phyloP scores from a whole-genome alignment of 2,329 filamentous ascomycete genomes.

The Paecilomyces sp. region DNA sequence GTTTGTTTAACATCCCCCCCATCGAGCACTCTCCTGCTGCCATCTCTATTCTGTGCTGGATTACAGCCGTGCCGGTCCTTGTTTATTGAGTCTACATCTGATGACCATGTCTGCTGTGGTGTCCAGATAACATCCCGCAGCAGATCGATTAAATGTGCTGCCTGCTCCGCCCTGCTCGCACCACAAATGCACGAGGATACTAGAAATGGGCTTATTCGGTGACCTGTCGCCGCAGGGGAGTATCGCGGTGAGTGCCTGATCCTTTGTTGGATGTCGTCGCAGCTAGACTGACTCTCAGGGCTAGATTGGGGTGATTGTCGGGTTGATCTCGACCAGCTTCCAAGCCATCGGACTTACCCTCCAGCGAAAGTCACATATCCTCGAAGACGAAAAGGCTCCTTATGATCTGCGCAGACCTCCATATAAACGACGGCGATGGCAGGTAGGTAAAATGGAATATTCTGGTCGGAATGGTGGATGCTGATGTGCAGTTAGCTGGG shows the following conservation, averaged over 20 bases:
- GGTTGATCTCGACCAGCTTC: constrained; percentile 85
- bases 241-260: constrained; percentile 56
- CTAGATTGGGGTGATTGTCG: constrained; percentile 87
- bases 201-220: constrained; percentile 62
- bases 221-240: constrained; percentile 71
- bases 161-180: constrained; percentile 12
- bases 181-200: constrained; percentile 28
- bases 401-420: constrained; percentile 76
- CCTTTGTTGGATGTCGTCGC: constrained; percentile 13
- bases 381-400: constrained; percentile 86
- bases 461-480: constrained; percentile 10
- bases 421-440: constrained; percentile 87
- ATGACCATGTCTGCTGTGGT: background rate
- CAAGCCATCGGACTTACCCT: constrained; percentile 93
- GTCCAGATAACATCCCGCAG: constrained; percentile 9
- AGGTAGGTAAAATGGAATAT: constrained; percentile 40
- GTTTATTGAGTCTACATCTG: background rate
- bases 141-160: constrained; percentile 12
- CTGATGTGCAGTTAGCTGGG: constrained; percentile 49
- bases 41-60: background rate
- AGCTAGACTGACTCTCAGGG: background rate
- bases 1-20: background rate
- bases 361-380: constrained; percentile 94
- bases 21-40: background rate
- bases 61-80: background rate